Evolutionary conservation across 2,329 filamentous ascomycete species (phyloP).

Genomic region (Trichoderma sp.): DNA sequence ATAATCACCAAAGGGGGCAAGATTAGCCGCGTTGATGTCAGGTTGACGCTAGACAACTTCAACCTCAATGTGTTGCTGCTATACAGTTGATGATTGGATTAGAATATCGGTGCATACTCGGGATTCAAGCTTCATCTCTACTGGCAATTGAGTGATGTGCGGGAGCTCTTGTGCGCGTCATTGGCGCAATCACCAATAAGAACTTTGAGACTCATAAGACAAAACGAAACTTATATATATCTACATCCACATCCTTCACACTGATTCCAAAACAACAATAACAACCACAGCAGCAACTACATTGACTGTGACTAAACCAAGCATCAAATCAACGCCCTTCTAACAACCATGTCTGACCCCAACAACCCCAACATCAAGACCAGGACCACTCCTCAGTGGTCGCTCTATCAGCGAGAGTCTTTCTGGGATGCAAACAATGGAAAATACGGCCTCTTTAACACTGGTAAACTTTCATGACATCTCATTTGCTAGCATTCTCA

Average conservation of each 20-base stretch:
- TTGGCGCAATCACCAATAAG: background rate
- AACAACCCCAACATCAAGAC: slow-evolving; percentile 22
- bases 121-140: background rate
- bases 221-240: background rate
- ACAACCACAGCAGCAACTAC: no score
- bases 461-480: background rate
- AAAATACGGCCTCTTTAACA: slow-evolving; percentile 9
- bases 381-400: slow-evolving; percentile 22
- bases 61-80: background rate
- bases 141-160: background rate
- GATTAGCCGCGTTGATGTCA: slow-evolving; percentile 21
- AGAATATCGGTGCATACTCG: slow-evolving; percentile 1
- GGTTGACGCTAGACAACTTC: background rate
- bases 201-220: background rate
- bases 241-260: background rate
- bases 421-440: slow-evolving; percentile 22
- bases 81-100: background rate
- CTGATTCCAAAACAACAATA: background rate
- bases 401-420: slow-evolving; percentile 21
- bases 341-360: slow-evolving; percentile 17
- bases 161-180: background rate
- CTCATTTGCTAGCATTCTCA: no score
- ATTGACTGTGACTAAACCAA: background rate
- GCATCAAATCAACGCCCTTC: background rate
- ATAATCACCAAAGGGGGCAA: background rate